phyloP scores from a whole-genome alignment of 2,329 filamentous ascomycete species.

The Pseudocercospora fuligena region DNA sequence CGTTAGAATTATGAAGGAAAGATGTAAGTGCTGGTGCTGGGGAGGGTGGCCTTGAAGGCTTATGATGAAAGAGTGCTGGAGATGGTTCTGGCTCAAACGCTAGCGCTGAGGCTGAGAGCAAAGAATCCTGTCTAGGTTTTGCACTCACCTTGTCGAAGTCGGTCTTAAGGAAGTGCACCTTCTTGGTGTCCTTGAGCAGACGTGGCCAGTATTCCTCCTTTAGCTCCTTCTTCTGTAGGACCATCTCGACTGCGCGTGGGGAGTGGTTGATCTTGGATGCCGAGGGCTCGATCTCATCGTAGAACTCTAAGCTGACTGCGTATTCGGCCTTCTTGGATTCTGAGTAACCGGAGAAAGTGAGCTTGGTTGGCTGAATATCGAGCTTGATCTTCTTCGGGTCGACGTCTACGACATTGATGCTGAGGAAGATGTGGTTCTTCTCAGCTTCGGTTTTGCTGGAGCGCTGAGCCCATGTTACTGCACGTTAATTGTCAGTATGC shows the following conservation, averaged over 20 bases:
- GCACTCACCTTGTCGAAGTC: slow-evolving; percentile 87
- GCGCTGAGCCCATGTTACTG: slow-evolving; percentile 98
- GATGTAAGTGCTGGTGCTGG: slow-evolving; percentile 11
- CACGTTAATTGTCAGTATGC: slow-evolving; percentile 31
- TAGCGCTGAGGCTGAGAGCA: slow-evolving; percentile 10
- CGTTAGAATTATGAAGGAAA: slow-evolving; percentile 8
- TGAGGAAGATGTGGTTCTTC: slow-evolving; percentile 95
- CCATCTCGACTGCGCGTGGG: slow-evolving; percentile 82
- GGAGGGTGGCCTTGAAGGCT: slow-evolving; percentile 14
- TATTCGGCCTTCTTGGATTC: slow-evolving; percentile 85
- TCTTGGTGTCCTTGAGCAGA: slow-evolving; percentile 86
- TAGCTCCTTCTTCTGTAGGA: slow-evolving; percentile 95
- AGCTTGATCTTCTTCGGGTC: slow-evolving; percentile 76
- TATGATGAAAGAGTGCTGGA: background rate
- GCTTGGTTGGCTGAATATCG: slow-evolving; percentile 75
- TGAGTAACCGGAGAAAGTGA: slow-evolving; percentile 83
- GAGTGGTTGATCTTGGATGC: slow-evolving; percentile 89
- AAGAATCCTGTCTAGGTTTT: background rate
- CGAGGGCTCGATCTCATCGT: slow-evolving; percentile 82
- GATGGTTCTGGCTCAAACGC: slow-evolving; percentile 14
- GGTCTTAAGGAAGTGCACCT: slow-evolving; percentile 95
- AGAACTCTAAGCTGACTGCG: slow-evolving; percentile 85
- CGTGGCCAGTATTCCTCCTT: slow-evolving; percentile 92
- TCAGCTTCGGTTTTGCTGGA: slow-evolving; percentile 77
- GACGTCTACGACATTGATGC: slow-evolving; percentile 86